phyloP scores from a whole-genome alignment of 192 early-diverging fungal species.

The Phlyctochytrium arcticum region DNA sequence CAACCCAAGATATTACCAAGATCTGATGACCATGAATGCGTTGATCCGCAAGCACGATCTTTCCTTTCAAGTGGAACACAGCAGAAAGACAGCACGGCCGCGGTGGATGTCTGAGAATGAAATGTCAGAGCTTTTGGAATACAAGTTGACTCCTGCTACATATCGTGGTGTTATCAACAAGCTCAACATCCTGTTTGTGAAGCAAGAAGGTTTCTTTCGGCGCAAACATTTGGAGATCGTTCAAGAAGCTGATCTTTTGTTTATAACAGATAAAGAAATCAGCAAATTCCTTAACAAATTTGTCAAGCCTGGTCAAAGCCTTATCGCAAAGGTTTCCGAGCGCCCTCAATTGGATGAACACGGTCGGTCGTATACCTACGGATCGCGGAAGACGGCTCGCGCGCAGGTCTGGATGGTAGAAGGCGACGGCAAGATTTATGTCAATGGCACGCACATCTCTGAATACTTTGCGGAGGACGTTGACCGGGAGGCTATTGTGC shows the following conservation, averaged over 20 bases:
- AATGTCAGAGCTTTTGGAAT: conserved; percentile 26
- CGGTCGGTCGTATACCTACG: conserved; percentile 70
- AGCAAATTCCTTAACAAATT: conserved; percentile 18
- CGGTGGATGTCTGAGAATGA: conserved; percentile 28
- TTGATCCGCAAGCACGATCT: conserved; percentile 41
- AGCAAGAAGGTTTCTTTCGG: too few relatives aligned
- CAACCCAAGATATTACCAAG: conserved; percentile 72
- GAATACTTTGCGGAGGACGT: conserved; percentile 69
- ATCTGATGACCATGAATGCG: conserved; percentile 64
- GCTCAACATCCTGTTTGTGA: conserved; percentile 39
- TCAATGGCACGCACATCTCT: conserved; percentile 73
- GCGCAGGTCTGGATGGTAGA: conserved; percentile 72
- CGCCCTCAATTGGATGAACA: conserved; percentile 51
- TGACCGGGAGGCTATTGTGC: conserved; percentile 66
- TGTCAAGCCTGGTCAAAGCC: conserved; percentile 25
- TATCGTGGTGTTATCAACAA: conserved; percentile 36
- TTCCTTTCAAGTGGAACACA: conserved; percentile 25
- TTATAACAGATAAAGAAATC: conserved; percentile 7
- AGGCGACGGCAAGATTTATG: conserved; percentile 53
- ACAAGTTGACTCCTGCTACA: conserved; percentile 19
- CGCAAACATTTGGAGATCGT: neutral
- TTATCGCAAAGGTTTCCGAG: neutral
- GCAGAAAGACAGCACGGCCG: conserved; percentile 12
- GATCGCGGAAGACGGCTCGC: conserved; percentile 74
- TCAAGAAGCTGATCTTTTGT: neutral